These are phyloP conservation scores for Ustilago cynodontis DNA, from an alignment of 1,284 basidiomycete genomes.

Conservation along the genomic window DNA sequence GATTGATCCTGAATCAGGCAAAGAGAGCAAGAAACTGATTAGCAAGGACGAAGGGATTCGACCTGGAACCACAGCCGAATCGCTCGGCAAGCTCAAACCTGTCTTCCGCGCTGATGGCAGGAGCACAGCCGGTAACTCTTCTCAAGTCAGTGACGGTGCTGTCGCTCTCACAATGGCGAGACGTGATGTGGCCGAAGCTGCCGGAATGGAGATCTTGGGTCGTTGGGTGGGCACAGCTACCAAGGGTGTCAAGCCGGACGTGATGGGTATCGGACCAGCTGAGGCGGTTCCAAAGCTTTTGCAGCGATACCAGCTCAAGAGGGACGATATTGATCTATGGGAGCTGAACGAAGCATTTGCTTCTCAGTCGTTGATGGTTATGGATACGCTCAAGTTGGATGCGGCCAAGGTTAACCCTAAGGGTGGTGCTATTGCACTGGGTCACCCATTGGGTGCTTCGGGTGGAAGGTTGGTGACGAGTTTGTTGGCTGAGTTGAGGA, in stretches of 20 bases:
- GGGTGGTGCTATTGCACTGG: slow-evolving; percentile 68
- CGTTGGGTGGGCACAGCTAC: slow-evolving; percentile 63
- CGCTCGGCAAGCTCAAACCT: slow-evolving; percentile 64
- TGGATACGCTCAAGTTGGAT: slow-evolving; percentile 61
- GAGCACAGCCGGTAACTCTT: slow-evolving; percentile 66
- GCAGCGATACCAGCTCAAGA: slow-evolving; percentile 55
- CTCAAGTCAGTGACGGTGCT: slow-evolving; percentile 67
- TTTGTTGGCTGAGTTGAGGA: slow-evolving; percentile 60
- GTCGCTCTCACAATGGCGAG: slow-evolving; percentile 65
- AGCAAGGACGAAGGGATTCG: slow-evolving; percentile 67
- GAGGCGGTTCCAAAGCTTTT: slow-evolving; percentile 63
- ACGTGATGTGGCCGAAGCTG: slow-evolving; percentile 59
- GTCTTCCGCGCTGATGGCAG: slow-evolving; percentile 58
- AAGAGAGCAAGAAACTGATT: slow-evolving; percentile 59
- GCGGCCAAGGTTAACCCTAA: slow-evolving; percentile 64
- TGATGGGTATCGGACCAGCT: slow-evolving; percentile 68
- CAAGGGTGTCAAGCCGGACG: slow-evolving; percentile 65
- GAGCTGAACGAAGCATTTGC: slow-evolving; percentile 69
- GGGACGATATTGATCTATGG: slow-evolving; percentile 65
- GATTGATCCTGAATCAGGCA: slow-evolving; percentile 58
- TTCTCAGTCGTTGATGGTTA: slow-evolving; percentile 64
- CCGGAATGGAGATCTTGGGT: slow-evolving; percentile 65
- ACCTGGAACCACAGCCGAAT: slow-evolving; percentile 53
- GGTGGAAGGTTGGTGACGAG: slow-evolving; percentile 65
- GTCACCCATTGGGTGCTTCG: slow-evolving; percentile 66